These are phyloP conservation scores for Emericellopsis atlantica DNA, from an alignment of 2,329 filamentous ascomycete genomes.

Conservation along the genomic window DNA sequence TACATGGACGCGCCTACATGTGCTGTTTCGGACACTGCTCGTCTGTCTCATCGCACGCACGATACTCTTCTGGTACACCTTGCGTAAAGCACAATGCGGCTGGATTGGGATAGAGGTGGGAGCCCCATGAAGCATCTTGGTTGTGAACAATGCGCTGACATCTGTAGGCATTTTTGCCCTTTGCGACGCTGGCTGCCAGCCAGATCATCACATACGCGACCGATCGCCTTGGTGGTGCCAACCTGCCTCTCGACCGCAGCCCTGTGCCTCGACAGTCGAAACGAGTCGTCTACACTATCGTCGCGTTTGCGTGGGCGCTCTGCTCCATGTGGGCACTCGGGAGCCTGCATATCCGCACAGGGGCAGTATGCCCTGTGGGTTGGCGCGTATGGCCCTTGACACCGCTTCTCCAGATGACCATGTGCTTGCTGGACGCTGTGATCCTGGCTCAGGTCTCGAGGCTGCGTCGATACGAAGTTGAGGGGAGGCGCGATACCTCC, in stretches of 20 bases:
- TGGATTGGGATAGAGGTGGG: not conserved
- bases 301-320: not conserved
- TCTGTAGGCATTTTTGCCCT: constrained; percentile 15
- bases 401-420: constrained; percentile 8
- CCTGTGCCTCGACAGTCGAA: not conserved
- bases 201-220: constrained; percentile 4
- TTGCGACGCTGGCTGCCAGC: too few species aligned
- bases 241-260: not conserved
- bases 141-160: not conserved
- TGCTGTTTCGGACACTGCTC: not conserved
- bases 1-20: not conserved
- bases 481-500: constrained; percentile 10
- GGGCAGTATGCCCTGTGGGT: constrained; percentile 6
- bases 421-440: constrained; percentile 15
- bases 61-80: not conserved
- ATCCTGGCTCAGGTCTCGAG: constrained; percentile 13
- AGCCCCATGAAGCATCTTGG: not conserved
- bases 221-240: not conserved
- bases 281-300: constrained; percentile 6
- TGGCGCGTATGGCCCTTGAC: constrained; percentile 3
- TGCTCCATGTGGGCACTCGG: not conserved
- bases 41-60: constrained; percentile 1
- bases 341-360: constrained; percentile 7
- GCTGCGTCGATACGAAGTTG: constrained; percentile 7
- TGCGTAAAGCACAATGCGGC: not conserved